Base-by-base conservation (phyloP, 768 basidiomycete species). In the Hygrophoropsis aurantiaca region DNA sequence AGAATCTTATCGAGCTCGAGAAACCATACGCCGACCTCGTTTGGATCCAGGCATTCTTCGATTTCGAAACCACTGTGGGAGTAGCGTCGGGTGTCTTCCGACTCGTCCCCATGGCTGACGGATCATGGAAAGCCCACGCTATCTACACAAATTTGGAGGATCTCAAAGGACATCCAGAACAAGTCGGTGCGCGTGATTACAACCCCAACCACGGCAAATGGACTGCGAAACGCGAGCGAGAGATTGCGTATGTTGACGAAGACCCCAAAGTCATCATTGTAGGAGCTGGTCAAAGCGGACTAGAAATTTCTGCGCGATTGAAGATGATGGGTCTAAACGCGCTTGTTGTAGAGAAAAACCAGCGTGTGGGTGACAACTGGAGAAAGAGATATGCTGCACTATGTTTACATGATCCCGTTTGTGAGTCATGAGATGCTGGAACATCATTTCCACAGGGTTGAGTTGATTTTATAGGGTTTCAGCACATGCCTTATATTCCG, bases 371-470 rank as follows among this genome's bases (percentile, higher is more conserved):
- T 1, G 79, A 85, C 57, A 77, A 78, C 42, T 85, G 84, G 84
- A 68, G 84, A 47, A 68, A 75, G 24, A 69, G 86, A 33, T 87
- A 87, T 57, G 77, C 83, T 44, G 76, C 81, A 9, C 65, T 86
- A 30, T 84, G 81, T 40, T 63, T 87, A 23, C 85, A 88, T 56
- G 81, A 84, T 59, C 75, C 81, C 19, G 79, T 84, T 48, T 85
- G 83, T 82, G 56, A 70, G 82, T 74, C 24, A 37, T 16, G 13
- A 36, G 11, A 18, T 25, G n/a, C 16, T 23, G 18, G 13, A 7
- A 21, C 23, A 10, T 40, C 21, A 10, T 1, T 20, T 39, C 23
- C 16, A 39, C 23, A 16, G 11, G 11, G 7, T 16, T 8, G 10
- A 21, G 21, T 34, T 39, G 7, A 37, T 40, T 16, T 34, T 43